These are phyloP conservation scores for Grifola frondosa DNA, from an alignment of 1,284 basidiomycete species.

Conservation along the genomic window DNA sequence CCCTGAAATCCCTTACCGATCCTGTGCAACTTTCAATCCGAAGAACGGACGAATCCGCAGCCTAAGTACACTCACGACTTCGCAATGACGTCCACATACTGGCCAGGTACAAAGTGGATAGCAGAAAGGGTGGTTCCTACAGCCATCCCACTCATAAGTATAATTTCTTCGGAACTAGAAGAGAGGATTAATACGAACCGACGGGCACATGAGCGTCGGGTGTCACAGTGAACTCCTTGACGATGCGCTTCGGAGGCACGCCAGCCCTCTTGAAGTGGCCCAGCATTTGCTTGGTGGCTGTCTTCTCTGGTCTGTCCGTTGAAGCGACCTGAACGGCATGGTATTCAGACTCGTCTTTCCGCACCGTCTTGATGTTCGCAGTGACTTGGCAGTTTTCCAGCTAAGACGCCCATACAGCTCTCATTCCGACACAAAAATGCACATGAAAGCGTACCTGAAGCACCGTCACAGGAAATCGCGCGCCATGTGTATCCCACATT, in stretches of 20 bases:
- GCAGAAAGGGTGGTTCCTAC: constrained; percentile 88
- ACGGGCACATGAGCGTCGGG: constrained; percentile 88
- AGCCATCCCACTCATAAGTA: constrained; percentile 1
- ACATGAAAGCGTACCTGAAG: constrained; percentile 72
- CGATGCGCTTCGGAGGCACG: constrained; percentile 82
- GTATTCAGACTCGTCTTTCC: constrained; percentile 69
- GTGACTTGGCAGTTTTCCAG: constrained; percentile 86
- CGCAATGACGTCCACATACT: constrained; percentile 92
- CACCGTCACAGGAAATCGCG: constrained; percentile 88
- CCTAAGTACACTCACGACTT: constrained; percentile 68
- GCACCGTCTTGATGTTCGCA: constrained; percentile 65
- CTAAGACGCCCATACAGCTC: constrained; percentile 36
- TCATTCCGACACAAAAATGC: neutral
- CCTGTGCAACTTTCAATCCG: constrained; percentile 40
- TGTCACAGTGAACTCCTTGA: constrained; percentile 90
- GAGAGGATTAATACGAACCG: constrained; percentile 50
- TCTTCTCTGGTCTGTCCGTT: constrained; percentile 66
- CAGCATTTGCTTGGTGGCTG: constrained; percentile 70
- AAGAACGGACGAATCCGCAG: neutral
- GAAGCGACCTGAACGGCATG: constrained; percentile 87
- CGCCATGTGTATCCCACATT: constrained; percentile 90
- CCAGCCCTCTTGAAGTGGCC: constrained; percentile 88
- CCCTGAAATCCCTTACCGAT: constrained; percentile 98
- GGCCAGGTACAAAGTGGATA: constrained; percentile 96
- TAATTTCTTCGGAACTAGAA: neutral